These are phyloP conservation scores for Geopyxis carbonaria DNA, from an alignment of 495 filamentous ascomycete genomes.

Conservation along the genomic window DNA sequence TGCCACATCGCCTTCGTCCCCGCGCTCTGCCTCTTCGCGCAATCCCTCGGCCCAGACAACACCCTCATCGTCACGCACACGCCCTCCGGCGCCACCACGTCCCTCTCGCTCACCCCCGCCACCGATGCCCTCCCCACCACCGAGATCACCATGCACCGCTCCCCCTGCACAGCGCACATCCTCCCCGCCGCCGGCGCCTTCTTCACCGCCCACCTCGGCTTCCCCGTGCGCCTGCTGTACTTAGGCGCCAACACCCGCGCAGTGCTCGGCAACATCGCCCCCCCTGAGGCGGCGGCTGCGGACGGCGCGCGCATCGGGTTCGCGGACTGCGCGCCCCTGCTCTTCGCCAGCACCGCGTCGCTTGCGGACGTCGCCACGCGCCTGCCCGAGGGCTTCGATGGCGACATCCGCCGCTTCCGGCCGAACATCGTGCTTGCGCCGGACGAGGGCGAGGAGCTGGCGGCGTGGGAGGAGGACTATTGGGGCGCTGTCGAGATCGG, in stretches of 20 bases:
- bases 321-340: constrained; percentile 59
- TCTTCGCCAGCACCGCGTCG: constrained; percentile 56
- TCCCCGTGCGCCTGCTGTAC: constrained; percentile 11
- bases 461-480: constrained; percentile 68
- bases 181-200: constrained; percentile 8
- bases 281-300: not conserved
- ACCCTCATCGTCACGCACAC: not conserved
- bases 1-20: constrained; percentile 20
- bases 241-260: constrained; percentile 8
- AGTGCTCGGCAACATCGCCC: constrained; percentile 13
- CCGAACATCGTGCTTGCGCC: constrained; percentile 60
- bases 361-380: constrained; percentile 46
- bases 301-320: constrained; percentile 42
- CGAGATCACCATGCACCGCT: constrained; percentile 11
- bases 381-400: constrained; percentile 18
- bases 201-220: constrained; percentile 14
- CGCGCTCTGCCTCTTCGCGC: constrained; percentile 15
- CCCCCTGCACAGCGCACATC: constrained; percentile 11
- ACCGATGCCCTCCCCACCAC: constrained; percentile 5
- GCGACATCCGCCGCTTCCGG: constrained; percentile 67
- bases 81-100: not conserved
- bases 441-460: constrained; percentile 25
- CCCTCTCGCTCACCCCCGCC: constrained; percentile 4
- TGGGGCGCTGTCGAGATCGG: constrained; percentile 50
- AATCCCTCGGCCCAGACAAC: not conserved